A percentile compares a stretch with the other conserved stretches of the same genome.
Conservation (phyloP, 2,329 filamentous ascomycete species). For the Aspergillus pseudoglaucus region DNA sequence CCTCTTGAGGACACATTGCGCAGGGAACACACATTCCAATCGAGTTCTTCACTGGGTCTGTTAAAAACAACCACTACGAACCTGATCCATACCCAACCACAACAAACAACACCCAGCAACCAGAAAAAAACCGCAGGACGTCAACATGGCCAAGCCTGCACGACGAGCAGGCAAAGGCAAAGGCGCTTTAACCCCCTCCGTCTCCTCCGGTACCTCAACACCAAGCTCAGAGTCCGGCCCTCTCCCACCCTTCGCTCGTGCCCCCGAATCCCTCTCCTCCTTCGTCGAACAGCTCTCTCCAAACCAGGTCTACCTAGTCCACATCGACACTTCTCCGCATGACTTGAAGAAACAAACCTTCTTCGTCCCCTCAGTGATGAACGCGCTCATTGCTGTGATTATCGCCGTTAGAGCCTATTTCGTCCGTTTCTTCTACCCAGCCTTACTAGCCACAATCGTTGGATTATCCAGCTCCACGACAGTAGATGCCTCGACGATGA, state of each 20-base stretch:
- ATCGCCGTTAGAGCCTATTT: conserved; percentile 63
- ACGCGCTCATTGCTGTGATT: conserved; percentile 58
- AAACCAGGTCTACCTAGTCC: conserved; percentile 72
- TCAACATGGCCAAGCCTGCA: conserved; percentile 31
- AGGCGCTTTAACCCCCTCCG: conserved; percentile 15
- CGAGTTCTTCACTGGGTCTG: neutral
- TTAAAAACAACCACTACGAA: neutral
- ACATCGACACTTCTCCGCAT: conserved; percentile 66
- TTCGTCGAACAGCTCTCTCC: conserved; percentile 62
- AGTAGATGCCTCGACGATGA: conserved; percentile 52
- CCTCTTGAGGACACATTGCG: neutral
- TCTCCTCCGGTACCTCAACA: conserved; percentile 26
- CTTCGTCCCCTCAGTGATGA: conserved; percentile 69
- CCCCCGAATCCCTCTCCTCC: conserved; percentile 56
- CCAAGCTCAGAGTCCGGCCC: conserved; percentile 26
- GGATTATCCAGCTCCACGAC: conserved; percentile 62
- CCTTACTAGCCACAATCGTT: conserved; percentile 57
- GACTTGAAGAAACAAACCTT: conserved; percentile 79
- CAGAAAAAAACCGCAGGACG: neutral
- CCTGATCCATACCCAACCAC: neutral
- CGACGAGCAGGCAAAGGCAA: conserved; percentile 25
- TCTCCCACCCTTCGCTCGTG: conserved; percentile 64
- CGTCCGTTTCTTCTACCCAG: conserved; percentile 67
- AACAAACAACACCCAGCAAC: neutral
- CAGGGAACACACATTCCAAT: neutral